These are phyloP conservation scores for Epithele typhae DNA, from an alignment of 768 basidiomycete species.

Conservation along the genomic window DNA sequence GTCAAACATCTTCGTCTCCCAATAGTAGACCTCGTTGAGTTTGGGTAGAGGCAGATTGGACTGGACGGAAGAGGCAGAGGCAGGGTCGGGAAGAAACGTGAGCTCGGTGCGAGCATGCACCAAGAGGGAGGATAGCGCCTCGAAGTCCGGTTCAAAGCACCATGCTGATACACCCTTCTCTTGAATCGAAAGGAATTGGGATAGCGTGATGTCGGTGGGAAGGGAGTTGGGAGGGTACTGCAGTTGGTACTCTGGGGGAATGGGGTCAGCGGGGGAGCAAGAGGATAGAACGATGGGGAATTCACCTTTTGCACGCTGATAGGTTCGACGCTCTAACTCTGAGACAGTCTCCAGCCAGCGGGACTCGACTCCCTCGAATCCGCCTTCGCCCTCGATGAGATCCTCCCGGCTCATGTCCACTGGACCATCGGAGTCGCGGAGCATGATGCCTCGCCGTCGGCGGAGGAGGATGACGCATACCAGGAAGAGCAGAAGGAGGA, in stretches of 20 bases:
- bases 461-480: conserved; percentile 85
- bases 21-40: conserved; percentile 98
- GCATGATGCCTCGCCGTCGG: conserved; percentile 67
- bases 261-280: conserved; percentile 1
- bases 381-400: conserved; percentile 86
- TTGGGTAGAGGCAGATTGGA: conserved; percentile 96
- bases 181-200: conserved; percentile 97
- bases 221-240: conserved; percentile 95
- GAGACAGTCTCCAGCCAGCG: conserved; percentile 87
- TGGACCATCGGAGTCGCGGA: conserved; percentile 87
- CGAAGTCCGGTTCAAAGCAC: conserved; percentile 99
- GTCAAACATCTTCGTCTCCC: conserved; percentile 99
- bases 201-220: conserved; percentile 96
- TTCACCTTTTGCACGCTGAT: conserved; percentile 85
- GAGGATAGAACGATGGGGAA: conserved; percentile 8
- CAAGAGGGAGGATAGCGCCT: conserved; percentile 86
- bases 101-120: conserved; percentile 97
- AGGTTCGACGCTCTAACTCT: conserved; percentile 64
- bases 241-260: conserved; percentile 62
- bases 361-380: conserved; percentile 86
- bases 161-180: conserved; percentile 99
- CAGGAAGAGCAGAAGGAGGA: conserved; percentile 89
- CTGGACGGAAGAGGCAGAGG: conserved; percentile 91
- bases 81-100: conserved; percentile 95
- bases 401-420: conserved; percentile 92